A percentile compares a stretch with the other conserved stretches of the same genome.
Evolutionary conservation across 2,329 filamentous ascomycete genomes (phyloP).

Genomic region (Verticillium nonalfalfae): DNA sequence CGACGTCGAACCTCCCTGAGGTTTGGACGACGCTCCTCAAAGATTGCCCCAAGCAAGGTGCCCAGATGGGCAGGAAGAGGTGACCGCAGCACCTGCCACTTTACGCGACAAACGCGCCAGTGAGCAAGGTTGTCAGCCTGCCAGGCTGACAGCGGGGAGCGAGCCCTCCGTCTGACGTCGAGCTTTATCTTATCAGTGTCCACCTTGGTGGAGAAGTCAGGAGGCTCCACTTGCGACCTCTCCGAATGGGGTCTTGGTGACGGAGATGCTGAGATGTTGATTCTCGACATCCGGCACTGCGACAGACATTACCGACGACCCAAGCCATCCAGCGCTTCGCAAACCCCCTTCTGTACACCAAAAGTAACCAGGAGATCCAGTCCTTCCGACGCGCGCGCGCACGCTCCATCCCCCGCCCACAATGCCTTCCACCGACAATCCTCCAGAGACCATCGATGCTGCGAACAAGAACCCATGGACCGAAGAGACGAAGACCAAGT

Average conservation of each 20-base stretch:
- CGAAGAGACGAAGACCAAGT: slow-evolving; percentile 55
- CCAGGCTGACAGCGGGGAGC: no score
- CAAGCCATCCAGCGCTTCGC: not conserved
- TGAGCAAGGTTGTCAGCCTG: no score
- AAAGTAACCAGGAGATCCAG: not conserved
- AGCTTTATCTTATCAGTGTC: not conserved
- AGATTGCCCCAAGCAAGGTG: no score
- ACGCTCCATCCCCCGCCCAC: not conserved
- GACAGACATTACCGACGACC: not conserved
- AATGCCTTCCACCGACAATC: not conserved
- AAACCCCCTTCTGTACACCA: not conserved
- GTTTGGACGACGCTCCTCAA: not conserved
- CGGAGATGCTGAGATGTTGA: not conserved
- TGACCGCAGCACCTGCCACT: no score
- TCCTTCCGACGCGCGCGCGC: not conserved
- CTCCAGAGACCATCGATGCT: not conserved
- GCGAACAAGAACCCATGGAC: slow-evolving; percentile 39
- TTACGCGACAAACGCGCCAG: no score
- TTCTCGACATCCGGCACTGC: not conserved
- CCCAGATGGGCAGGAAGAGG: no score
- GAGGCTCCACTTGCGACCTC: not conserved
- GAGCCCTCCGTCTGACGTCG: not conserved
- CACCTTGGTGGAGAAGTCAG: not conserved
- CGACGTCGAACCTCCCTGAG: not conserved
- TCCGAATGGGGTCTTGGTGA: not conserved